These are phyloP conservation scores for Canavalia gladiata DNA, from an alignment of 306 rosid species.

Conservation along the genomic window DNA sequence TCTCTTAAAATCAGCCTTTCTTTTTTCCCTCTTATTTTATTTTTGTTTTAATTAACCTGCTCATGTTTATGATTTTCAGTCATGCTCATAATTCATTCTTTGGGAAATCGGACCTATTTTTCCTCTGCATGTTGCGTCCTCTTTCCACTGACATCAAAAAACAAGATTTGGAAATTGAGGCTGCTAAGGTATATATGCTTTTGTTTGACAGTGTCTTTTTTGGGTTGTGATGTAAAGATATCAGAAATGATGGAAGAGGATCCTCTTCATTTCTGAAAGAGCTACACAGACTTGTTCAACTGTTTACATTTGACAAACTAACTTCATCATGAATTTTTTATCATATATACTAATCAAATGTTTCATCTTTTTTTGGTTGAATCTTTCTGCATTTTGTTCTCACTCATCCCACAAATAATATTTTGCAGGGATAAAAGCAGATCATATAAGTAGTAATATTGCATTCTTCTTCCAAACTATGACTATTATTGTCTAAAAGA, in stretches of 20 bases:
- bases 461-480: background rate
- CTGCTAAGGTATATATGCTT: background rate
- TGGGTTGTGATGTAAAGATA: background rate
- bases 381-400: background rate
- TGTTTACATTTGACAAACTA: background rate
- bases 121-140: background rate
- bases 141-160: background rate
- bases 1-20: background rate
- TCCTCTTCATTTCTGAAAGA: background rate
- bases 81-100: background rate
- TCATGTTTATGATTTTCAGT: background rate
- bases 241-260: background rate
- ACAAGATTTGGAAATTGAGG: constrained; percentile 20
- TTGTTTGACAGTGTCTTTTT: background rate
- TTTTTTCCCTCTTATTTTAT: background rate
- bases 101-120: background rate
- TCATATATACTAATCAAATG: background rate
- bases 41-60: background rate
- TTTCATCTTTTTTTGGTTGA: too few relatives aligned
- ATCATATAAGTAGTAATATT: background rate
- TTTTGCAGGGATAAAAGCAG: background rate
- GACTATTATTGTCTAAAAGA: background rate
- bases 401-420: background rate
- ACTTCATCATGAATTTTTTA: background rate
- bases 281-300: background rate